phyloP scores from a whole-genome alignment of 1,284 basidiomycete genomes.

The Pseudozyma thailandica region DNA sequence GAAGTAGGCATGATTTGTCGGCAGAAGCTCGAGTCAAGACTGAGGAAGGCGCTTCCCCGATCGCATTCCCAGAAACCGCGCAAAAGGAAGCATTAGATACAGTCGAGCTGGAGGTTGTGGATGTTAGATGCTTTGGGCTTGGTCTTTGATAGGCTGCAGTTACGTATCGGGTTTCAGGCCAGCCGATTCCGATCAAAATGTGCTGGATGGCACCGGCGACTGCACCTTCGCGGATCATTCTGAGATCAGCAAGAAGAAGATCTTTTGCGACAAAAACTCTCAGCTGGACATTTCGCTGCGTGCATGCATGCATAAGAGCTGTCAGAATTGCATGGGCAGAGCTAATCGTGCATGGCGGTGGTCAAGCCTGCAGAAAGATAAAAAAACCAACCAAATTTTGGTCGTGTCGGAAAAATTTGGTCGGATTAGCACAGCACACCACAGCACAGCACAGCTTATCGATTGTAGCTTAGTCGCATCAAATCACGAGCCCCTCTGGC shows the following conservation, averaged over 20 bases:
- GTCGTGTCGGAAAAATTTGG: not conserved
- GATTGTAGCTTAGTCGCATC: too few species aligned
- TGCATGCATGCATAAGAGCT: slow-evolving; percentile 23
- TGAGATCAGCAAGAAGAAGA: not conserved
- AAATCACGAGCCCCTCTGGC: too few species aligned
- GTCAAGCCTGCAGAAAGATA: not conserved
- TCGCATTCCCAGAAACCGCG: too few species aligned
- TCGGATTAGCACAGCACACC: too few species aligned
- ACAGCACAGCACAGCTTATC: too few species aligned
- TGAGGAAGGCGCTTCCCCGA: not conserved
- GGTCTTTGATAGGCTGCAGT: too few species aligned
- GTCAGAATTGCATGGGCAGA: slow-evolving; percentile 24
- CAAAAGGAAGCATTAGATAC: not conserved
- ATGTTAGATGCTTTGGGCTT: not conserved
- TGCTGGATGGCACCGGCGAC: not conserved
- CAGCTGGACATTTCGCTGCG: too few species aligned
- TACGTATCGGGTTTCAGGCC: too few species aligned
- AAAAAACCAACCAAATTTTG: not conserved
- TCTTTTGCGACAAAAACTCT: too few species aligned
- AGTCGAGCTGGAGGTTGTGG: not conserved
- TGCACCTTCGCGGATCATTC: not conserved
- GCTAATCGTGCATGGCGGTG: not conserved
- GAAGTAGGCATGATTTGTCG: too few species aligned
- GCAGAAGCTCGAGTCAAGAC: not conserved
- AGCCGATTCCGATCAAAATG: not conserved